Evolutionary conservation across 768 basidiomycete species (phyloP), one percentile per base, ranked within the genome.

Genomic region (Collybia sp.): DNA sequence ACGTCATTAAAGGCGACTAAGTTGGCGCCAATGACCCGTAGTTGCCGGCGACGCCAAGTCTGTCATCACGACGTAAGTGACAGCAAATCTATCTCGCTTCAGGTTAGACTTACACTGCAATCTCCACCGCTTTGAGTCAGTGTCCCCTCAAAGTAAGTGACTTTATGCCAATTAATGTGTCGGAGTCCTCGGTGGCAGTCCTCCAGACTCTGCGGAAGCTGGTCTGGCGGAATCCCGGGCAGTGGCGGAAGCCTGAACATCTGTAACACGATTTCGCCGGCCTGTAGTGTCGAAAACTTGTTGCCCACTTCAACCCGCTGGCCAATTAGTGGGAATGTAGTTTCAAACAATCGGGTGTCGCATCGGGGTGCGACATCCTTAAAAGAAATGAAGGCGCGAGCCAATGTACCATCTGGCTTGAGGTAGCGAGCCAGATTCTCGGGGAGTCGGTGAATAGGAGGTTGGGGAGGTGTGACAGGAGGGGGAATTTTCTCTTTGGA

Each of bases 101-200:
- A 32, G 11, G 51, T 19, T 39, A 20, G 25, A 71, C 89, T 60
- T 65, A 96, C 94, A 50, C 70, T 75, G 61, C 93, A 96, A 60
- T 95, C 95, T 9, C 94, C 95, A 12, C 95, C 95, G 51, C 76
- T 80, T 70, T 98, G 95, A 12, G 95, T 98, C 53, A 98, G 65
- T 0, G 82, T 84, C 19, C 95, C 93, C 64, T 96, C 88, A 65
- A 89, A 91, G 65, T 95, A 94, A 16, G 92, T 90, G 53, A 86
- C 79, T 68, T 94, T 93, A 58, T 95, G 93, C 93, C 93, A 96
- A 32, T 86, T 85, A 46, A 92, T 83, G 56, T 94, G 87, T 48
- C 90, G 72, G 52, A 98, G 69, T 1, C 95, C 94, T 12, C 89
- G 80, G 55, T 85, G 77, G 56, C 91, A 94, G 58, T 97, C 95